Evolutionary conservation across 176 grass and related monocot genomes (phyloP), one percentile per base, ranked within the genome.

Genomic region (Thinopyrum elongatum): DNA sequence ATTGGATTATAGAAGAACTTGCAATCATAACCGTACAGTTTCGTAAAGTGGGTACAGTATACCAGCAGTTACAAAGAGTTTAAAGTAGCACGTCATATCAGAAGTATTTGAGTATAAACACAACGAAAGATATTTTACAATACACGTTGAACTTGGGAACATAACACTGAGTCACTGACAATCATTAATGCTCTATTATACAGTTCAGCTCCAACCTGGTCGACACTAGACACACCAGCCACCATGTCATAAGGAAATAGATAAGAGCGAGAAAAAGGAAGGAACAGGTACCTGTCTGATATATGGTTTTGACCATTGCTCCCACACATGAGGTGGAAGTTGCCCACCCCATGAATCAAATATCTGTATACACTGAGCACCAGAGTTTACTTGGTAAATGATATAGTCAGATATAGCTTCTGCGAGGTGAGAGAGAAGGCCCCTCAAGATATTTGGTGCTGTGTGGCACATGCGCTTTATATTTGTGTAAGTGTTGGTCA

Each of bases 291-390:
- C 97, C 92, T 95, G 88, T 83, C 91, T 86, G 74, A 98, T 98
- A 73, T 98, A 98, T 83, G 97, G 94, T 87, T 98, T 98, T 78
- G 97, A 98, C 97, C 97, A 98, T 64, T 91, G 66, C 64, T 98
- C 97, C 97, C 97, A 98, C 26, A 98, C 82, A 94, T 98, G 92
- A 65, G 97, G 97, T 59, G 97, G 97, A 70, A 98, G 86, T 82
- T 98, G 97, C 25, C 94, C 97, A 86, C 97, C 97, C 97, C 97
- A 98, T 76, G 97, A 98, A 87, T 98, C 97, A 87, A 98, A 98
- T 88, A 98, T 98, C 62, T 98, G 97, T 89, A 98, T 90, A 83
- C 97, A 98, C 27, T 95, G 94, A 76, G 97, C 97, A 66, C 97
- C 97, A 57, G 94, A 98, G 55, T 95, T 95, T 80, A 95, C 82